Percentiles rank a stretch among this genome's conserved stretches.
Evolutionary conservation across 345 rosid genomes (phyloP).

Genomic region (Abelmoschus esculentus): DNA sequence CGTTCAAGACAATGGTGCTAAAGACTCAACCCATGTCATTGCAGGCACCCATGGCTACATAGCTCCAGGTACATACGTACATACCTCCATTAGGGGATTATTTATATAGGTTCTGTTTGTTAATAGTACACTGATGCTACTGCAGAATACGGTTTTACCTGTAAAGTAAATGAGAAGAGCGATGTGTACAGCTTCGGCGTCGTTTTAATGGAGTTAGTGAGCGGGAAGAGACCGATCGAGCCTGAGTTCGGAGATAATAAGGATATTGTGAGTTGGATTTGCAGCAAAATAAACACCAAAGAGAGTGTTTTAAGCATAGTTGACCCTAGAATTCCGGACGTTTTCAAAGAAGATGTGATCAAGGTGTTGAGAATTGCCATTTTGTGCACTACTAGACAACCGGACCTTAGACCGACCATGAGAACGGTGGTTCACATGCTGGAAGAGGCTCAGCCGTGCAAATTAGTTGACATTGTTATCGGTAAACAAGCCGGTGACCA

Average conservation of each 20-base stretch:
- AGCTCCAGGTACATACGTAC: conserved; percentile 69
- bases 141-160: conserved; percentile 83
- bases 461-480: conserved; percentile 40
- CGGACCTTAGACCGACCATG: conserved; percentile 70
- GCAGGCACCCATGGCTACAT: conserved; percentile 94
- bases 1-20: conserved; percentile 37
- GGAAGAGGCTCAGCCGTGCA: conserved; percentile 65
- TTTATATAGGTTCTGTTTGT: background rate
- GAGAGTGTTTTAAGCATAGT: conserved; percentile 44
- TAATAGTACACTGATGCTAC: background rate
- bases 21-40: conserved; percentile 63
- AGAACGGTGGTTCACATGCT: conserved; percentile 83
- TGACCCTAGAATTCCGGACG: conserved; percentile 55
- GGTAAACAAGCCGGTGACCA: conserved; percentile 27
- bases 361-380: conserved; percentile 63
- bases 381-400: conserved; percentile 53
- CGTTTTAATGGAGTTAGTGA: conserved; percentile 84
- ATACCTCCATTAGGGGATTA: background rate
- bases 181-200: conserved; percentile 98
- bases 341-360: conserved; percentile 51
- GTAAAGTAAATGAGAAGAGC: conserved; percentile 75
- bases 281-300: conserved; percentile 50
- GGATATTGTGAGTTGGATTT: conserved; percentile 76
- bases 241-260: conserved; percentile 64
- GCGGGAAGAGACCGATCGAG: conserved; percentile 76